Evolutionary conservation across 495 filamentous ascomycete genomes (phyloP).

Genomic region (Cairneyella variabilis): DNA sequence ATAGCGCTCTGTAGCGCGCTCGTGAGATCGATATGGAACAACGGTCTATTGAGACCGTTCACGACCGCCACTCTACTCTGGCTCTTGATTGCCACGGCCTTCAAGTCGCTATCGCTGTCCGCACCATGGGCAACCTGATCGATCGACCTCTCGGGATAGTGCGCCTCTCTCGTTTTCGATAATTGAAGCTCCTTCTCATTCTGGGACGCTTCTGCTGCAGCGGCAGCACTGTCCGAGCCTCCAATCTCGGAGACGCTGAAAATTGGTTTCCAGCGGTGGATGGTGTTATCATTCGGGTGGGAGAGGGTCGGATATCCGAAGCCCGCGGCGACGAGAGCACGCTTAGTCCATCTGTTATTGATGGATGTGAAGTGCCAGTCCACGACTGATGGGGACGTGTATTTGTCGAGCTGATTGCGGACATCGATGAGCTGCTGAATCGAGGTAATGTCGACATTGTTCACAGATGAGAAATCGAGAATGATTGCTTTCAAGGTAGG

Average conservation of each 20-base stretch:
- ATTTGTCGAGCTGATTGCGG: slow-evolving; percentile 92
- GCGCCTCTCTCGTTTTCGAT: slow-evolving; percentile 26
- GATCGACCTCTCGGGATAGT: slow-evolving; percentile 17
- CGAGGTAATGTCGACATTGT: slow-evolving; percentile 93
- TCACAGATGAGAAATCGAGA: slow-evolving; percentile 92
- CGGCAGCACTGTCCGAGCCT: slow-evolving; percentile 64
- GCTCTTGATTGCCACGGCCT: slow-evolving; percentile 1
- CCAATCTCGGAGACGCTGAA: slow-evolving; percentile 92
- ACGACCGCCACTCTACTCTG: slow-evolving; percentile 53
- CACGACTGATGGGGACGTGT: slow-evolving; percentile 76
- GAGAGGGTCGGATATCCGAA: slow-evolving; percentile 78
- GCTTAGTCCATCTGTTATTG: slow-evolving; percentile 97
- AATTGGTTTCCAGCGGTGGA: slow-evolving; percentile 87
- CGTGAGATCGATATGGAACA: slow-evolving; percentile 94
- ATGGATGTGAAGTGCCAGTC: slow-evolving; percentile 97
- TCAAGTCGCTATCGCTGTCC: slow-evolving; percentile 24
- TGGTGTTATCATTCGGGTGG: slow-evolving; percentile 41
- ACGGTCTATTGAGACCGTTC: slow-evolving; percentile 79
- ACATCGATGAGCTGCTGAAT: slow-evolving; percentile 96
- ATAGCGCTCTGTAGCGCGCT: slow-evolving; percentile 88
- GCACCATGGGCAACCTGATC: slow-evolving; percentile 28
- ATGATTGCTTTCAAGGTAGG: slow-evolving; percentile 89
- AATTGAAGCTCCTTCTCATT: slow-evolving; percentile 53
- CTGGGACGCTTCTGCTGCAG: slow-evolving; percentile 47
- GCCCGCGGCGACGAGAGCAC: slow-evolving; percentile 84